phyloP scores from a whole-genome alignment of 179 eudicot genomes.

The Corrigiola litoralis region DNA sequence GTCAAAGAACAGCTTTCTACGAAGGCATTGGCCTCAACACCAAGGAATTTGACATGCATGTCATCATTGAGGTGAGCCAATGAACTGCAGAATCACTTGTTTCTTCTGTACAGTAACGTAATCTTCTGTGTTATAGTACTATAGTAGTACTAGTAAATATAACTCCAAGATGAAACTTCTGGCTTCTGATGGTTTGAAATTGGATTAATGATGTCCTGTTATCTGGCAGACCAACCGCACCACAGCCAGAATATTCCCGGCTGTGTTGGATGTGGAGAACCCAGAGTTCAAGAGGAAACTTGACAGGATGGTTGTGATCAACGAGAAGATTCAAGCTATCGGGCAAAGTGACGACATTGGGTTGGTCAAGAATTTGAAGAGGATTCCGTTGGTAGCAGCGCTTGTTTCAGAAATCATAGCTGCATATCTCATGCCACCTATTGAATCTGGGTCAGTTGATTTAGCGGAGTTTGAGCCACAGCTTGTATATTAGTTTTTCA shows the following conservation, averaged over 20 bases:
- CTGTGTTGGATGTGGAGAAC: slow-evolving; percentile 94
- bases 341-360: slow-evolving; percentile 57
- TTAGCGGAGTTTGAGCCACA: slow-evolving; percentile 93
- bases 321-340: slow-evolving; percentile 50
- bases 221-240: slow-evolving; percentile 89
- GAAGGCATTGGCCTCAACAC: slow-evolving; percentile 97
- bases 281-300: slow-evolving; percentile 96
- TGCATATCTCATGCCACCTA: slow-evolving; percentile 90
- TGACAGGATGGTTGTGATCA: slow-evolving; percentile 84
- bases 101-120: background rate
- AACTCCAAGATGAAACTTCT: background rate
- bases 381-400: slow-evolving; percentile 80
- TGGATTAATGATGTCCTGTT: slow-evolving; percentile 13
- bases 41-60: slow-evolving; percentile 96
- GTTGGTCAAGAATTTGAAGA: slow-evolving; percentile 85
- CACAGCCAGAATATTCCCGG: slow-evolving; percentile 97
- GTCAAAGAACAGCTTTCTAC: slow-evolving; percentile 87
- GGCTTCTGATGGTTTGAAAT: background rate
- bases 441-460: slow-evolving; percentile 95
- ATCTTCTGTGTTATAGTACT: background rate
- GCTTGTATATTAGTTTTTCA: slow-evolving; percentile 61
- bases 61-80: slow-evolving; percentile 80
- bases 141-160: background rate
- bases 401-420: slow-evolving; percentile 76
- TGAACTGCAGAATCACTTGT: background rate